phyloP scores from a whole-genome alignment of 2,329 filamentous ascomycete genomes.

The Scedosporium boydii region DNA sequence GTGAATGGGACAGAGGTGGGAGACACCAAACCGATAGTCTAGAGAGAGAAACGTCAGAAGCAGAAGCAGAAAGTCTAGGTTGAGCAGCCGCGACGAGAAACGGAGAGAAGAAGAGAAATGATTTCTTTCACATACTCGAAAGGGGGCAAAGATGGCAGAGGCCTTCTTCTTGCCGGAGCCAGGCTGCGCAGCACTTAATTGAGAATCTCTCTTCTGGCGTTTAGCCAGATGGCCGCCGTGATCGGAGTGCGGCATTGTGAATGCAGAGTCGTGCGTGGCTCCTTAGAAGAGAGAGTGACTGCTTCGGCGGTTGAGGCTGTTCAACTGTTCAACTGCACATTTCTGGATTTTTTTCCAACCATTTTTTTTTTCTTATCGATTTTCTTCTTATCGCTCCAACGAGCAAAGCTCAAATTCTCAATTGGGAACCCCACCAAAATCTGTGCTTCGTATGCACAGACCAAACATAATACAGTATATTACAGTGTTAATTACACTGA shows the following conservation, averaged over 20 bases:
- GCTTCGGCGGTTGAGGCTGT: not conserved
- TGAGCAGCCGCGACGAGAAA: not conserved
- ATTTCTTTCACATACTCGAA: conserved; percentile 53
- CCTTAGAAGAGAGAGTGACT: not conserved
- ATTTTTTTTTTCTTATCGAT: no score
- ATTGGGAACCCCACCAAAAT: no score
- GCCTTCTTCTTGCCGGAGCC: conserved; percentile 34
- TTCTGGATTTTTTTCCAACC: not conserved
- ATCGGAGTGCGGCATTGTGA: conserved; percentile 46
- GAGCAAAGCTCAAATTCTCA: no score
- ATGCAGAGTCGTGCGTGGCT: conserved; percentile 12
- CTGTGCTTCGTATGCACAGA: no score
- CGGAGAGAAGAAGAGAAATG: not conserved
- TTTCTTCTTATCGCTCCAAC: no score
- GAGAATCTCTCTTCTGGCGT: conserved; percentile 57
- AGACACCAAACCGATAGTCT: conserved; percentile 91
- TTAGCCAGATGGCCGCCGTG: conserved; percentile 59
- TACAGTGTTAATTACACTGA: no score
- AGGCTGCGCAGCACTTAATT: conserved; percentile 19
- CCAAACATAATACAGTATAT: no score
- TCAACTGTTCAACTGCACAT: not conserved
- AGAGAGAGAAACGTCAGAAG: conserved; percentile 3
- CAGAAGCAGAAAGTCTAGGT: conserved; percentile 7
- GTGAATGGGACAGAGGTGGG: conserved; percentile 87
- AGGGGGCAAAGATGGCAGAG: conserved; percentile 87